A percentile compares a stretch with the other conserved stretches of the same genome.
These are phyloP conservation scores for Lasiodiplodia sp. DNA, from an alignment of 2,329 filamentous ascomycete genomes.

Conservation along the genomic window DNA sequence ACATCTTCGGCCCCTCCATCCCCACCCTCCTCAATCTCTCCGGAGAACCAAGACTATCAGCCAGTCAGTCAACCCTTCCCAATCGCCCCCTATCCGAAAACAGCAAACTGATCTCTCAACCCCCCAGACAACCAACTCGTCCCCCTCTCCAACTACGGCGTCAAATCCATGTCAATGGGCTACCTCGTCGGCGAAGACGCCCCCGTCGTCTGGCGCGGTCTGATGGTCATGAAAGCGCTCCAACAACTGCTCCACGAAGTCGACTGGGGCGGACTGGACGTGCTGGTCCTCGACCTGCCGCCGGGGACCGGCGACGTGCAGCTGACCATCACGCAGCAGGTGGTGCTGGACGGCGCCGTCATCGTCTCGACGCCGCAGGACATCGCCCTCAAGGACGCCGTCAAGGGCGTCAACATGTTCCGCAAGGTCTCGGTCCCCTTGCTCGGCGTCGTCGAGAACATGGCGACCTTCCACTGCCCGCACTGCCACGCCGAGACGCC, in stretches of 20 bases:
- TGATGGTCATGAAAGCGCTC: conserved; percentile 97
- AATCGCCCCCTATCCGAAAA: not conserved
- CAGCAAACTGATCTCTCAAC: not conserved
- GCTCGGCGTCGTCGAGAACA: conserved; percentile 75
- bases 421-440: conserved; percentile 78
- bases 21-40: conserved; percentile 86
- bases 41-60: conserved; percentile 77
- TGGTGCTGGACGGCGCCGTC: conserved; percentile 83
- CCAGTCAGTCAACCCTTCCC: conserved; percentile 61
- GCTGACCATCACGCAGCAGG: conserved; percentile 93
- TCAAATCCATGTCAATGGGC: conserved; percentile 99
- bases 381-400: conserved; percentile 87
- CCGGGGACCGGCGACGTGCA: conserved; percentile 96
- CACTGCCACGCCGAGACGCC: conserved; percentile 58
- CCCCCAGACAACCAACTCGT: conserved; percentile 76
- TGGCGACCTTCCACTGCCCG: conserved; percentile 49
- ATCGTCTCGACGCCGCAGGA: conserved; percentile 95
- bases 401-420: conserved; percentile 94
- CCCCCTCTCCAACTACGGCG: conserved; percentile 90
- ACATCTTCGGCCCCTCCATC: conserved; percentile 96
- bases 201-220: conserved; percentile 91
- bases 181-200: conserved; percentile 82
- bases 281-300: conserved; percentile 88
- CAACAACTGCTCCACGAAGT: conserved; percentile 96
- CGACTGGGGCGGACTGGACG: conserved; percentile 87